phyloP scores from a whole-genome alignment of 495 filamentous ascomycete genomes.

The Glarea lozoyensis region DNA sequence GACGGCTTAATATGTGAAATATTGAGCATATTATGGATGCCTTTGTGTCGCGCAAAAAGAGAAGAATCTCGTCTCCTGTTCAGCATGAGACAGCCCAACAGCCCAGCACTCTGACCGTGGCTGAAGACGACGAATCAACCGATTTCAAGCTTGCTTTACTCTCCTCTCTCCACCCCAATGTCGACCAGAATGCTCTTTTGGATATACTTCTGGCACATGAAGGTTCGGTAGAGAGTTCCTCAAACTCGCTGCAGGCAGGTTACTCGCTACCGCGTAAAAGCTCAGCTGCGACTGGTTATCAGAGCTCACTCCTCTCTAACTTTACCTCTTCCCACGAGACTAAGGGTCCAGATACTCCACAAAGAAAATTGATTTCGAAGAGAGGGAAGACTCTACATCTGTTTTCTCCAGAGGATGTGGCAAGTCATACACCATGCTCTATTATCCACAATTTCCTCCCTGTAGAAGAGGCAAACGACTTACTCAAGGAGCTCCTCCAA shows the following conservation, averaged over 20 bases:
- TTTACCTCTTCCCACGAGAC: conserved; percentile 40
- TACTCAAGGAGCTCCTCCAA: conserved; percentile 66
- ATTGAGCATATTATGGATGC: conserved; percentile 40
- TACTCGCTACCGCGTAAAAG: conserved; percentile 28
- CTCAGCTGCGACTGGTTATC: conserved; percentile 32
- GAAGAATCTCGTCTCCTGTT: conserved; percentile 19
- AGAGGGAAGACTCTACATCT: conserved; percentile 80
- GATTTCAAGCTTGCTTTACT: conserved; percentile 83
- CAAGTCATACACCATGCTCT: conserved; percentile 74
- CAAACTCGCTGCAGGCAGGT: conserved; percentile 34
- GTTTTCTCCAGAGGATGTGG: conserved; percentile 69
- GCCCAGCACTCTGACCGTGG: conserved; percentile 13
- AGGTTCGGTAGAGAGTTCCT: conserved; percentile 62
- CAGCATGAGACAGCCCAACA: conserved; percentile 1
- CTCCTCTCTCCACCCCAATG: conserved; percentile 59
- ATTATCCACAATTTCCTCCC: conserved; percentile 89
- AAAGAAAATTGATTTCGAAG: conserved; percentile 44
- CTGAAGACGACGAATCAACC: conserved; percentile 61
- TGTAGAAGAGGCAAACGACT: conserved; percentile 52
- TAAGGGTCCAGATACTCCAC: conserved; percentile 16
- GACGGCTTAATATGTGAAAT: not conserved
- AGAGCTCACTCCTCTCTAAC: conserved; percentile 49
- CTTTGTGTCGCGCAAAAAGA: conserved; percentile 45
- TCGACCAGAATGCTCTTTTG: conserved; percentile 57
- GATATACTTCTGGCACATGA: conserved; percentile 70